Evolutionary conservation across 495 filamentous ascomycete species (phyloP).

Genomic region (Terfezia claveryi): DNA sequence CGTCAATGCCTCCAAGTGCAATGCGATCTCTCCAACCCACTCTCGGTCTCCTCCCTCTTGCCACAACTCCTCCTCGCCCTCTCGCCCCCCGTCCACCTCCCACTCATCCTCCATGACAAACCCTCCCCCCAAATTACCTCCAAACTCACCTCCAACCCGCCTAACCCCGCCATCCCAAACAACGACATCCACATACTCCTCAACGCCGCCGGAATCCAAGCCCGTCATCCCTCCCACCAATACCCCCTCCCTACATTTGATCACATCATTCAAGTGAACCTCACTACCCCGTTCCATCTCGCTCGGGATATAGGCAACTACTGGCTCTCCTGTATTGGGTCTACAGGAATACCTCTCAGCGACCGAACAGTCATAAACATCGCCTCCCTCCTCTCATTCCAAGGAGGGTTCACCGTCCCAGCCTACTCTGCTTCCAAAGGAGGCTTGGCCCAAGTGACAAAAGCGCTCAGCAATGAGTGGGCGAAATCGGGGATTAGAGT

Average conservation of each 20-base stretch:
- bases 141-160: not conserved
- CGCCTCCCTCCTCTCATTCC: slow-evolving; percentile 65
- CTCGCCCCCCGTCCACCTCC: not conserved
- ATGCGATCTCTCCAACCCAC: slow-evolving; percentile 44
- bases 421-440: slow-evolving; percentile 84
- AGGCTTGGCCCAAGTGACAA: slow-evolving; percentile 68
- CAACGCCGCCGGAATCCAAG: slow-evolving; percentile 73
- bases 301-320: slow-evolving; percentile 71
- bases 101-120: not conserved
- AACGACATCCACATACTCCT: slow-evolving; percentile 39
- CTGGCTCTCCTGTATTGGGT: slow-evolving; percentile 30
- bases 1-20: slow-evolving; percentile 47
- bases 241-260: slow-evolving; percentile 75
- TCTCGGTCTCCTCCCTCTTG: slow-evolving; percentile 37
- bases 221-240: slow-evolving; percentile 47
- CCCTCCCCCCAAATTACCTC: slow-evolving; percentile 35
- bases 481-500: slow-evolving; percentile 52
- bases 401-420: slow-evolving; percentile 75
- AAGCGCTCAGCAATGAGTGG: slow-evolving; percentile 78
- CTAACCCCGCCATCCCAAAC: slow-evolving; percentile 7
- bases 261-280: slow-evolving; percentile 69
- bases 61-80: slow-evolving; percentile 38
- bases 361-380: slow-evolving; percentile 58
- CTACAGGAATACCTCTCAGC: too few species aligned
- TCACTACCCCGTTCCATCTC: slow-evolving; percentile 60